These are phyloP conservation scores for Amniculicola lignicola DNA, from an alignment of 495 filamentous ascomycete species.

Conservation along the genomic window DNA sequence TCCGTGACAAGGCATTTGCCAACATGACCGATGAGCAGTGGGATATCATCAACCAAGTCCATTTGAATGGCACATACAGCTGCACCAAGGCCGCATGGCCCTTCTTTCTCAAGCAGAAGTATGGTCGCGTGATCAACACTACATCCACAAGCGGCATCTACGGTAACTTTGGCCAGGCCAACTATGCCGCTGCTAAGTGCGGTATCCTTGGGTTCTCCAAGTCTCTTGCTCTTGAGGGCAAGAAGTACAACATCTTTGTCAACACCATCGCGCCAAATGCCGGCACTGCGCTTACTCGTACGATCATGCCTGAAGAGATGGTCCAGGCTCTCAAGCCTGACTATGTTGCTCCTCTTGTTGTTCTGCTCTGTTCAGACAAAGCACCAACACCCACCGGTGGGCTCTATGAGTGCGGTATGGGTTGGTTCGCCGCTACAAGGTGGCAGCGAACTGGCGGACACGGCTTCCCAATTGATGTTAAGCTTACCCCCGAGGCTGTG, in stretches of 20 bases:
- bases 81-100: conserved; percentile 98
- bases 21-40: conserved; percentile 96
- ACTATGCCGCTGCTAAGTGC: conserved; percentile 93
- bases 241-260: conserved; percentile 97
- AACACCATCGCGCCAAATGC: conserved; percentile 99
- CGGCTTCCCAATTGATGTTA: conserved; percentile 86
- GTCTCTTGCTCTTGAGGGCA: conserved; percentile 86
- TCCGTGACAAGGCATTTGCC: conserved; percentile 94
- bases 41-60: conserved; percentile 89
- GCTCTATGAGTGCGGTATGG: conserved; percentile 94
- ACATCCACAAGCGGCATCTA: conserved; percentile 97
- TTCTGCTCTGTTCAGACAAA: conserved; percentile 83
- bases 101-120: conserved; percentile 97
- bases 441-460: conserved; percentile 93
- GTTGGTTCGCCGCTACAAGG: conserved; percentile 86
- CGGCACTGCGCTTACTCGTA: conserved; percentile 91
- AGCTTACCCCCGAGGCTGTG: conserved; percentile 84
- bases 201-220: conserved; percentile 95
- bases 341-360: conserved; percentile 92
- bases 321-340: conserved; percentile 99
- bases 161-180: conserved; percentile 97
- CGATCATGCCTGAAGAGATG: conserved; percentile 94
- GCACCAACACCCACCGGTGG: conserved; percentile 81
- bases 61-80: conserved; percentile 94
- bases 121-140: conserved; percentile 94